Conservation (phyloP, 352 stramenopile species). For the Bremia lactucae region DNA sequence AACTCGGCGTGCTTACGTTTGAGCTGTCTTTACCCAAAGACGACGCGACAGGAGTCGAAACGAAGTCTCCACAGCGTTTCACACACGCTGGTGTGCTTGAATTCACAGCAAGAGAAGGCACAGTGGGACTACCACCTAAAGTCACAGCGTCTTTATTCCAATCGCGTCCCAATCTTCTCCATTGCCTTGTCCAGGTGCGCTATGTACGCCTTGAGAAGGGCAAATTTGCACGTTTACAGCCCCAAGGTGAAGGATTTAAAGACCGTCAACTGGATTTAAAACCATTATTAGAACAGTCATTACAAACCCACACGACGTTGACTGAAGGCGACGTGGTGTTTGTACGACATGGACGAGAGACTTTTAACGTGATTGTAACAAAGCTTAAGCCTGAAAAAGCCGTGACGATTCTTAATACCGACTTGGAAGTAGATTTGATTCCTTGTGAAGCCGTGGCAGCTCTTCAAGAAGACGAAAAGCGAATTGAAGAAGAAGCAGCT, state of each 20-base stretch:
- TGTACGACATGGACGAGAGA: conserved; percentile 63
- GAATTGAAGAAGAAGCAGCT: conserved; percentile 25
- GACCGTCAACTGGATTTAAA: conserved; percentile 78
- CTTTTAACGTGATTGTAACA: conserved; percentile 61
- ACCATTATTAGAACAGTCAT: conserved; percentile 54
- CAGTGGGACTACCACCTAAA: conserved; percentile 65
- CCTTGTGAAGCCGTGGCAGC: conserved; percentile 48
- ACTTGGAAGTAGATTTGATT: conserved; percentile 73
- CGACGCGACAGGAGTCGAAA: background rate
- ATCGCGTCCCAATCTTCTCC: conserved; percentile 12
- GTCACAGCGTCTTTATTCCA: conserved; percentile 57
- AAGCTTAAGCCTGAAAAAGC: conserved; percentile 44
- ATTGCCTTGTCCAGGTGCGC: conserved; percentile 42
- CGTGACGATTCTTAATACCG: conserved; percentile 68
- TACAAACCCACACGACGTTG: conserved; percentile 69
- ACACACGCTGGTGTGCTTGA: conserved; percentile 74
- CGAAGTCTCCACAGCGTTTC: conserved; percentile 3
- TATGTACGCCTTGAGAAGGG: conserved; percentile 69
- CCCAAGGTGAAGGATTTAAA: conserved; percentile 53
- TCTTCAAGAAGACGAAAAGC: conserved; percentile 25
- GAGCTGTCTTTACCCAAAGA: conserved; percentile 37
- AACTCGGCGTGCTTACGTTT: conserved; percentile 75
- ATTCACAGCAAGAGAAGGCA: conserved; percentile 71
- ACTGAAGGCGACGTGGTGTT: conserved; percentile 66
- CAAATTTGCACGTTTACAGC: conserved; percentile 57